Conservation (phyloP, 768 basidiomycete species). For the Pulveroboletus ravenelii region DNA sequence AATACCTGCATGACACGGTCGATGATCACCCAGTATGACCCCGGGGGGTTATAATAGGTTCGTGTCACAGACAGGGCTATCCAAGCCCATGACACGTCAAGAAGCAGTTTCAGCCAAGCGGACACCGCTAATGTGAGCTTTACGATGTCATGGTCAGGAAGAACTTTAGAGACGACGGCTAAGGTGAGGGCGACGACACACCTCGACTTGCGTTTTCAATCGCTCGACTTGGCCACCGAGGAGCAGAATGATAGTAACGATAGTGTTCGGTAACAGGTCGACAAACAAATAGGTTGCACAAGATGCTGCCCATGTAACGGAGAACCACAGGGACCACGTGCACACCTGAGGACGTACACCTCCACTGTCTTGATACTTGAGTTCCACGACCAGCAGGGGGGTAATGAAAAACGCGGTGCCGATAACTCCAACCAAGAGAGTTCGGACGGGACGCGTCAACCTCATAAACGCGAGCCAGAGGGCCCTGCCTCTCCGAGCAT, state of each 20-base stretch:
- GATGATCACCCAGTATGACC: slow-evolving; percentile 60
- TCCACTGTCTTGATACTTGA: slow-evolving; percentile 48
- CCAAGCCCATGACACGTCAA: slow-evolving; percentile 72
- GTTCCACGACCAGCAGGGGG: slow-evolving; percentile 63
- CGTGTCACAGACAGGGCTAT: slow-evolving; percentile 63
- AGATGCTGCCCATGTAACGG: slow-evolving; percentile 59
- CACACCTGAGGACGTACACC: slow-evolving; percentile 51
- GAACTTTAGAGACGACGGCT: background rate
- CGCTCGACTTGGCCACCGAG: slow-evolving; percentile 62
- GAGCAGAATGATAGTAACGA: slow-evolving; percentile 49
- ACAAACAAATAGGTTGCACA: slow-evolving; percentile 62
- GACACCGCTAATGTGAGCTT: slow-evolving; percentile 66
- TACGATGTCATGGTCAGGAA: background rate
- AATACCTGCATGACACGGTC: slow-evolving; percentile 69
- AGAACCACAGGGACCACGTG: slow-evolving; percentile 63
- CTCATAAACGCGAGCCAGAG: slow-evolving; percentile 66
- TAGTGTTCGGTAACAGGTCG: slow-evolving; percentile 54
- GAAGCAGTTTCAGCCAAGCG: slow-evolving; percentile 63
- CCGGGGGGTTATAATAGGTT: slow-evolving; percentile 53
- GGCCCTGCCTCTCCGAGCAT: slow-evolving; percentile 58
- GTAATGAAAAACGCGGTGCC: slow-evolving; percentile 63
- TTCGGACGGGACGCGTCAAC: slow-evolving; percentile 55
- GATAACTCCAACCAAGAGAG: slow-evolving; percentile 52
- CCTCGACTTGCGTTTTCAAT: slow-evolving; percentile 66
- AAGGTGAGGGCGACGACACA: slow-evolving; percentile 20